Conservation (phyloP, 768 basidiomycete genomes). For the Mycena belliarum region DNA sequence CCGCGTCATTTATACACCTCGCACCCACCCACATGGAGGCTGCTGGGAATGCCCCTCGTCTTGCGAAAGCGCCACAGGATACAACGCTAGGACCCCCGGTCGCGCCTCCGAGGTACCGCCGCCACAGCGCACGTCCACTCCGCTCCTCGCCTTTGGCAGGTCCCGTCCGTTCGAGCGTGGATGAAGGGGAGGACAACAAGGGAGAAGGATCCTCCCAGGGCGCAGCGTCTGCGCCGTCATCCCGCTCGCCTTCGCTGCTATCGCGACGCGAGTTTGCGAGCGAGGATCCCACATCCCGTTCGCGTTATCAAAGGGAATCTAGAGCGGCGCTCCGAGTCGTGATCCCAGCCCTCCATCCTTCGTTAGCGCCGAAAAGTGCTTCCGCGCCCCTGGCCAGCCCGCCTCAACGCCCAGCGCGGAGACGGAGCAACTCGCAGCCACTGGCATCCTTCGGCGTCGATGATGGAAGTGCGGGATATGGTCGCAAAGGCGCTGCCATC, state of each 20-base stretch:
- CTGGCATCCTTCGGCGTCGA: neutral
- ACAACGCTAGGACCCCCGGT: too few species aligned
- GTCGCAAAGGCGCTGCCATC: neutral
- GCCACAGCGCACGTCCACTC: neutral
- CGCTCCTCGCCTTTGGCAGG: conserved; percentile 4
- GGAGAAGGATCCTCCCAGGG: neutral
- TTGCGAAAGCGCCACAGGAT: too few species aligned
- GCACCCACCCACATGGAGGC: neutral
- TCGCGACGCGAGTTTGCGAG: neutral
- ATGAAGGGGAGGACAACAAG: neutral
- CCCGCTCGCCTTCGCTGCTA: neutral
- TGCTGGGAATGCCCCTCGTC: neutral
- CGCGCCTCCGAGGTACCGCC: too few species aligned
- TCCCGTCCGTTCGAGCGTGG: neutral
- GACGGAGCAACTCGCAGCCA: neutral
- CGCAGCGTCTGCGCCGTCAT: neutral
- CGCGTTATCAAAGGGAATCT: neutral
- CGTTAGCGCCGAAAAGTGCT: neutral
- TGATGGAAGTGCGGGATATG: neutral
- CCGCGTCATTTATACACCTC: too few species aligned
- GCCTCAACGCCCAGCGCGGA: neutral
- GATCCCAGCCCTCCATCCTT: neutral
- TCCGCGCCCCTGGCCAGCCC: neutral
- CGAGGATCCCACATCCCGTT: neutral
- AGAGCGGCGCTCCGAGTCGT: neutral